Conservation (phyloP, 192 early-diverging fungal species). For the Entrophospora sp. region DNA sequence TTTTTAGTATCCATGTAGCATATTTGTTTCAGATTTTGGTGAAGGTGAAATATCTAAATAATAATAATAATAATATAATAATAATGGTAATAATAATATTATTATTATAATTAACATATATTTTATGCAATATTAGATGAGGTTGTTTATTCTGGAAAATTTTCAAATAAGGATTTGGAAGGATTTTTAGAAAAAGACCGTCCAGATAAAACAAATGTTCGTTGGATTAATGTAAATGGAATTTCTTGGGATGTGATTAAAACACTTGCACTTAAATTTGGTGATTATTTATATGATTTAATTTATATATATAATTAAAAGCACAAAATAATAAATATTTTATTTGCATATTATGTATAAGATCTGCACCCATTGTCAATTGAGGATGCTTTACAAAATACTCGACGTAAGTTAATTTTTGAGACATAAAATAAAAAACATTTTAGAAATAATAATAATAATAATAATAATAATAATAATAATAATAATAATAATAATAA, state of each 20-base stretch:
- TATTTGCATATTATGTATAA: constrained; percentile 5
- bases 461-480: too few relatives aligned
- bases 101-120: too few relatives aligned
- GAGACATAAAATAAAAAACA: not conserved
- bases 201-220: constrained; percentile 31
- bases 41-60: not conserved
- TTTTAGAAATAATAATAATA: too few relatives aligned
- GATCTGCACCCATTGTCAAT: constrained; percentile 30
- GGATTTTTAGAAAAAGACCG: constrained; percentile 13
- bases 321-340: not conserved
- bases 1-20: not conserved
- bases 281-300: constrained; percentile 8
- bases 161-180: not conserved
- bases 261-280: constrained; percentile 26
- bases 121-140: too few relatives aligned
- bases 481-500: too few relatives aligned
- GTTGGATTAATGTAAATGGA: constrained; percentile 48
- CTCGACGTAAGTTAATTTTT: not conserved
- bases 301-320: too few relatives aligned
- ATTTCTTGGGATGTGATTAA: constrained; percentile 41
- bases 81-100: too few relatives aligned
- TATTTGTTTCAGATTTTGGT: not conserved
- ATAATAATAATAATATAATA: too few relatives aligned
- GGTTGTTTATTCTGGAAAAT: not conserved
- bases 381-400: constrained; percentile 22